These are phyloP conservation scores for Solidago caesia DNA, from an alignment of 129 eudicot genomes.

Conservation along the genomic window DNA sequence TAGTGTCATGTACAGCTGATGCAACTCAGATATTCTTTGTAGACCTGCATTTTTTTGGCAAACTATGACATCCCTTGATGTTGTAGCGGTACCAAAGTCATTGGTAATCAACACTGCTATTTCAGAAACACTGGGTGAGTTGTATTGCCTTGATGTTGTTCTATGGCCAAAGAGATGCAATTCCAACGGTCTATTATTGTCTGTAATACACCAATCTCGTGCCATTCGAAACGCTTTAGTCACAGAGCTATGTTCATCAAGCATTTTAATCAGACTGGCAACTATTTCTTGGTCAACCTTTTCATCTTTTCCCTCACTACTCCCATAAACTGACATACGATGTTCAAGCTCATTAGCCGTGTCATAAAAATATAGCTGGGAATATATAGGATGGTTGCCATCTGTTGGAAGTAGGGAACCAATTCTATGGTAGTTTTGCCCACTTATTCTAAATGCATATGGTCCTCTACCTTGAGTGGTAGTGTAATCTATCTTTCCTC, in stretches of 20 bases:
- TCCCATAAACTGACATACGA: neutral
- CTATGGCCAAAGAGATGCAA: neutral
- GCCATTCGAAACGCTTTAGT: neutral
- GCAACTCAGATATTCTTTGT: constrained; percentile 6
- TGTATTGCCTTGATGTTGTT: neutral
- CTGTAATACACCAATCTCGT: neutral
- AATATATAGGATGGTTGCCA: neutral
- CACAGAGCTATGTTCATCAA: neutral
- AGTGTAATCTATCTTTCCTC: neutral
- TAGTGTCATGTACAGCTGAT: constrained; percentile 17
- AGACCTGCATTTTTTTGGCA: neutral
- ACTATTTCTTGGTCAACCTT: neutral
- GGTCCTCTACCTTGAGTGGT: neutral
- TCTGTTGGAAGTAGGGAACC: neutral
- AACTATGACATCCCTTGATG: constrained; percentile 22
- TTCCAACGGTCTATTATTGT: neutral
- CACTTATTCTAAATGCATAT: neutral
- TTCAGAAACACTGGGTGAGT: constrained; percentile 17
- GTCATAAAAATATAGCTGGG: neutral
- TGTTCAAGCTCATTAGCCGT: neutral
- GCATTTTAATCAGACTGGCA: neutral
- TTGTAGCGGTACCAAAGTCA: neutral
- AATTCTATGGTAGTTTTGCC: neutral
- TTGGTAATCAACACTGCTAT: constrained; percentile 20
- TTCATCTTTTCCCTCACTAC: neutral